phyloP scores from a whole-genome alignment of 2,329 filamentous ascomycete genomes.

The Scedosporium aurantiacum region DNA sequence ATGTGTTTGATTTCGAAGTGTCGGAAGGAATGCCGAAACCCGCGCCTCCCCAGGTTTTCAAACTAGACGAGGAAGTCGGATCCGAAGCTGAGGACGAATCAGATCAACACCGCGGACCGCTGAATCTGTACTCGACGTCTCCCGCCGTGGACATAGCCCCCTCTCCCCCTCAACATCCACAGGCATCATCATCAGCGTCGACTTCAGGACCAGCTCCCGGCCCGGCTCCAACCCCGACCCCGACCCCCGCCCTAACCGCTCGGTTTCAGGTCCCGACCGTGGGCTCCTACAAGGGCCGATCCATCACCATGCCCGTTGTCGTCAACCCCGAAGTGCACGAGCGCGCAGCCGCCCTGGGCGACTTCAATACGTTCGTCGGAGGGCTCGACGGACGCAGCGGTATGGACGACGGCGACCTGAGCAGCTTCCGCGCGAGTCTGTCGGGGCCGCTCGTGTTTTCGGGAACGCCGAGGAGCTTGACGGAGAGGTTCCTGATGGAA shows the following conservation, averaged over 20 bases:
- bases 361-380: conserved; percentile 40
- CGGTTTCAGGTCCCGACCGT: conserved; percentile 29
- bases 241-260: conserved; percentile 11
- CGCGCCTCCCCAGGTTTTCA: neutral
- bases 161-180: too few species aligned
- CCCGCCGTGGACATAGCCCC: conserved; percentile 2
- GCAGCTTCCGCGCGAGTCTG: conserved; percentile 30
- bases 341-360: conserved; percentile 34
- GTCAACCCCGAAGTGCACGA: conserved; percentile 36
- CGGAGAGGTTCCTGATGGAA: conserved; percentile 37
- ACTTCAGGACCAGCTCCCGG: neutral
- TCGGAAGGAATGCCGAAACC: conserved; percentile 1
- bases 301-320: conserved; percentile 41
- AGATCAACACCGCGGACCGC: neutral
- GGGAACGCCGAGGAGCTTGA: conserved; percentile 35
- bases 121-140: conserved; percentile 4
- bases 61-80: neutral
- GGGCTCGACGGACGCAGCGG: conserved; percentile 40
- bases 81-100: neutral
- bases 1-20: conserved; percentile 5
- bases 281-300: conserved; percentile 43
- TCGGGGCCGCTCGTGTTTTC: conserved; percentile 26
- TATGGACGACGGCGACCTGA: conserved; percentile 33
- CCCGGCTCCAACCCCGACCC: conserved; percentile 14
- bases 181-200: neutral